Base-by-base conservation (phyloP, 345 rosid species). In the Citrus hindsii region DNA sequence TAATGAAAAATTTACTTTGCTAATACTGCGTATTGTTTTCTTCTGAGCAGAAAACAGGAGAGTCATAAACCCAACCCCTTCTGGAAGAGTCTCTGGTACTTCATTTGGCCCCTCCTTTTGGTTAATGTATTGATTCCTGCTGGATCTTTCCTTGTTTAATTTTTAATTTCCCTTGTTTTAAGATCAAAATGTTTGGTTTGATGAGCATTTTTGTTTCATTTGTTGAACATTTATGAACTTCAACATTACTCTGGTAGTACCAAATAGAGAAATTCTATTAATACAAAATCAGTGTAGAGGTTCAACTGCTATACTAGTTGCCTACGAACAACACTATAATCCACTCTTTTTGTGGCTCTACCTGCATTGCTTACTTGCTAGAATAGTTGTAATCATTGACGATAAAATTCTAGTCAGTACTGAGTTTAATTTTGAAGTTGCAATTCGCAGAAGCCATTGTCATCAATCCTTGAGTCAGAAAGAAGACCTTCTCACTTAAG, bases 61-160 rank as follows among this genome's bases (percentile, higher is more conserved):
- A 69, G 56, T 33, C 58, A 21, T 28, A 62, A 83, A 76, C 74
- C 82, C 58, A 12, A 60, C 33, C 21, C 70, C 40, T 62, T 53
- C 62, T 81, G 86, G 82, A 88, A 81, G 77, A 71, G 68, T 63
- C 71, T 81, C 51, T 67, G 87, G 87, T 86, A 86, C 46, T 53
- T 38, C 30, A 40, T 62, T 16, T 58, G 56, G 13, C 48, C 6
- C 21, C 21, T 27, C 12, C 27, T 61, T 13, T 3, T 6, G 24
- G 67, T 46, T 12, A 6, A 51, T 16, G 16, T 25, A 22, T 22
- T 2, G 5, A 25, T 14, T 46, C 51, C 33, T 63, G 9, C 28
- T 21, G 16, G 13, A 62, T n/a, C 27, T 30, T 71, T 62, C 58
- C 68, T 28, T 16, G 69, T 74, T 61, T 27, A 72, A 6, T 30